Base-by-base conservation (phyloP, 2,329 filamentous ascomycete genomes). In the Didymella exigua region DNA sequence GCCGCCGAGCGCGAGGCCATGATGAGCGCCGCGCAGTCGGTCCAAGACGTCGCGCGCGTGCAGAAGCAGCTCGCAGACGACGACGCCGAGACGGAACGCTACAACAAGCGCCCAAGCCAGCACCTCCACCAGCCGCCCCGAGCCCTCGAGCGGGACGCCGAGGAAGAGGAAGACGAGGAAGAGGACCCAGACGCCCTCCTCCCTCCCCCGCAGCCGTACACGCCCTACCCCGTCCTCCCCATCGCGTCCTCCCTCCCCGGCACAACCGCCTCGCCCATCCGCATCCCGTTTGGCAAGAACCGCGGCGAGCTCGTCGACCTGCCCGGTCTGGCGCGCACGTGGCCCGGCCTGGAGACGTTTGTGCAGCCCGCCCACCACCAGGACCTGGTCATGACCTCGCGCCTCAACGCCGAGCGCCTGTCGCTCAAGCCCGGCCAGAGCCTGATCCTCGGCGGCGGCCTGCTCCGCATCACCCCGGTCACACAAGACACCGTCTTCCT, bases 261-360 rank as follows among this genome's bases (percentile, higher is more conserved):
- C 9, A 99, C 95, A 0, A 99, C 95, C 1, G 95, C 93, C 2
- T 96, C 92, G 0, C 95, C 95, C 0, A 98, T 99, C 63, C 88
- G 95, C 24, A 86, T 98, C 16, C 91, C 92, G 0, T 99, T 95
- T 70, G 93, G 93, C 40, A 86, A 86, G 56, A 89, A 90, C 21
- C 89, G 86, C 67, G 95, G 95, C 51, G 96, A 99, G 74, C 81
- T 99, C 29, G 91, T 99, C 66, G 95, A 99, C 71, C 82, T 99
- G 13, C 95, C 95, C 0, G 95, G 95, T 0, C 79, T 99, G 29
- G 84, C 87, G 8, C 87, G 95, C 40, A 88, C 86, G 23, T 84
- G 54, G 1, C 72, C 69, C 4, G 68, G 86, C 14, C 79, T 98
- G 6, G 88, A 91, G 42, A 76, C 84, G 0, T 87, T 89, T 69